Evolutionary conservation across 116 monocot species (phyloP), one percentile per base, ranked within the genome.

Genomic region (Iris pallida): DNA sequence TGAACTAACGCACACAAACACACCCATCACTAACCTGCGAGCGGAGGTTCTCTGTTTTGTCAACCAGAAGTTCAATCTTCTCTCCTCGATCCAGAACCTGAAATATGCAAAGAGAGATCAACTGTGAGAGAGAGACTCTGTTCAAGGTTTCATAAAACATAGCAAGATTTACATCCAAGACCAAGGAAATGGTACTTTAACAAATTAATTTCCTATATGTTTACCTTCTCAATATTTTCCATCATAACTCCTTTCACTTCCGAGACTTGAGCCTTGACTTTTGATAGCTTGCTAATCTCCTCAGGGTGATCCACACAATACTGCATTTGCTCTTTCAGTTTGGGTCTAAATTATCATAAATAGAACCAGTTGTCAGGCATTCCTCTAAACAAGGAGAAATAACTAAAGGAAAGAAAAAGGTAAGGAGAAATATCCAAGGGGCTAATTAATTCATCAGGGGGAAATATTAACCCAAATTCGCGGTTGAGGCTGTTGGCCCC

Each of bases 241-340:
- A 84, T 84, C 91, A 91, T 91, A 57, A 91, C 84, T 63, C 84
- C 87, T 85, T 91, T 91, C 5, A 91, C 89, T 63, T 88, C 86
- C 20, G 88, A 79, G 53, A 93, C 94, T 57, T 94, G 94, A 45
- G 84, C 79, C 70, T 94, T 80, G 56, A 94, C 90, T 57, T 85
- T 87, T 0, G 87, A 77, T 17, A 94, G 69, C 71, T 82, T 90
- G 72, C 79, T 88, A 19, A 94, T 81, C 73, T 90, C 94, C 55
- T 90, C 94, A 6, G 85, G 90, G 74, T 94, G 87, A 69, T 94
- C 94, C 57, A 83, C 78, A 60, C 86, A 90, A 49, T 92, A 89
- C 69, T 89, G 82, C 89, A 89, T 89, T 4, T 89, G 88, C 69
- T 79, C 89, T 58, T 93, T 93, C 18, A 93, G 72, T 70, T 89